phyloP scores from a whole-genome alignment of 768 basidiomycete species.

The Clitopilus hobsonii region DNA sequence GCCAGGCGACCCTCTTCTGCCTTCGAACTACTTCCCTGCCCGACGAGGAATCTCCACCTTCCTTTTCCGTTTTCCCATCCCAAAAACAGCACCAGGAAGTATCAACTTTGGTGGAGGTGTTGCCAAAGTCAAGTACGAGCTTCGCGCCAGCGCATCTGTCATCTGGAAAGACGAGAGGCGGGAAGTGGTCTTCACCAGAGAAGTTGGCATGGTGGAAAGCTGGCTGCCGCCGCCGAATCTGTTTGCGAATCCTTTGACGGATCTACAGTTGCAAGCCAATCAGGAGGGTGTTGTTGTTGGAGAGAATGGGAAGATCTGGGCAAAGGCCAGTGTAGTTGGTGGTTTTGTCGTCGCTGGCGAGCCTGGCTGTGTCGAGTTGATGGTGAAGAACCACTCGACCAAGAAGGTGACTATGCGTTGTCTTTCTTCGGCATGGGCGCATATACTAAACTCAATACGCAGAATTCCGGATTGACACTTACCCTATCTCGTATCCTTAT shows the following conservation, averaged over 20 bases:
- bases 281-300: conserved; percentile 61
- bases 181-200: conserved; percentile 58
- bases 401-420: conserved; percentile 54
- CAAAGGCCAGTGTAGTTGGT: conserved; percentile 62
- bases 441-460: not conserved
- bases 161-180: conserved; percentile 65
- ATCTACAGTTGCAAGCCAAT: not conserved
- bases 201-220: conserved; percentile 63
- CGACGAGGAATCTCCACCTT: conserved; percentile 76
- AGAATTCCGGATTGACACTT: conserved; percentile 69
- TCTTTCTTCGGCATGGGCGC: conserved; percentile 2
- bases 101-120: conserved; percentile 67
- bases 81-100: conserved; percentile 61
- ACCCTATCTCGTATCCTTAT: conserved; percentile 58
- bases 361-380: conserved; percentile 67
- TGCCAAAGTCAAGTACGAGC: conserved; percentile 67
- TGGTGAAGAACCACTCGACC: conserved; percentile 76
- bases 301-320: conserved; percentile 78
- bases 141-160: conserved; percentile 68
- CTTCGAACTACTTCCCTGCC: conserved; percentile 64
- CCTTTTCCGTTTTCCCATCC: conserved; percentile 73
- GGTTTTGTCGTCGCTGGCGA: conserved; percentile 64
- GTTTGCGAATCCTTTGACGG: not conserved
- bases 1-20: conserved; percentile 56
- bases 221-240: conserved; percentile 28